Percentiles rank a stretch among this genome's conserved stretches.
Evolutionary conservation across 345 rosid species (phyloP).

Genomic region (Sisymbrium irio): DNA sequence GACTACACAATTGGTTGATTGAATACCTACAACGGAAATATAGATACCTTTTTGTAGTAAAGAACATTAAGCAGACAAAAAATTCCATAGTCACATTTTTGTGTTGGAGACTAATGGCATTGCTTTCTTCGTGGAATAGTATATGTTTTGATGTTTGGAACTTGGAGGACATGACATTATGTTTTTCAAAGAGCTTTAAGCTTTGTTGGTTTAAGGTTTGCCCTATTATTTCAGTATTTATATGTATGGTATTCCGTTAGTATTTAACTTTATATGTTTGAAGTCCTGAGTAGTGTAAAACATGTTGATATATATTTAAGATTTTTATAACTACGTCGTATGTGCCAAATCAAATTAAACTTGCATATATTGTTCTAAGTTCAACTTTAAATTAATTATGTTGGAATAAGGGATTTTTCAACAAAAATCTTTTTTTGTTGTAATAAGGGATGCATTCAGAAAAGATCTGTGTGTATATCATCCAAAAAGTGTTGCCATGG

Average conservation of each 20-base stretch:
- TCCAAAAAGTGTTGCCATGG: neutral
- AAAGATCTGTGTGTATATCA: neutral
- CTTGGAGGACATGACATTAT: constrained; percentile 24
- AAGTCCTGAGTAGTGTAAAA: neutral
- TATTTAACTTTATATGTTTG: neutral
- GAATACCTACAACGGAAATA: neutral
- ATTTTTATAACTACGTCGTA: neutral
- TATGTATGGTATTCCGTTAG: neutral
- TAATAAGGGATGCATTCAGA: neutral
- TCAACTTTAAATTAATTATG: neutral
- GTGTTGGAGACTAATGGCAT: constrained; percentile 30
- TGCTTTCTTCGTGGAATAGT: constrained; percentile 22
- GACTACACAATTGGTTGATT: neutral
- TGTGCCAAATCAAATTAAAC: neutral
- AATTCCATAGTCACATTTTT: constrained; percentile 14
- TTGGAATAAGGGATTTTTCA: no score
- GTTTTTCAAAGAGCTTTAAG: constrained; percentile 19
- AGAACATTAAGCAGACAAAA: constrained; percentile 25
- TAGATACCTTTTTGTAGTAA: neutral
- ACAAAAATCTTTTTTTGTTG: no score
- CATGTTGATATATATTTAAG: neutral
- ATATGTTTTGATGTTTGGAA: constrained; percentile 34
- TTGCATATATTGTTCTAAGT: neutral
- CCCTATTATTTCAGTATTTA: neutral
- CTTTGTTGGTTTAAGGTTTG: neutral